Percentiles rank a stretch among this genome's conserved stretches.
Conservation (phyloP, 139 green algal genomes). For the Coccomyxa sp. region DNA sequence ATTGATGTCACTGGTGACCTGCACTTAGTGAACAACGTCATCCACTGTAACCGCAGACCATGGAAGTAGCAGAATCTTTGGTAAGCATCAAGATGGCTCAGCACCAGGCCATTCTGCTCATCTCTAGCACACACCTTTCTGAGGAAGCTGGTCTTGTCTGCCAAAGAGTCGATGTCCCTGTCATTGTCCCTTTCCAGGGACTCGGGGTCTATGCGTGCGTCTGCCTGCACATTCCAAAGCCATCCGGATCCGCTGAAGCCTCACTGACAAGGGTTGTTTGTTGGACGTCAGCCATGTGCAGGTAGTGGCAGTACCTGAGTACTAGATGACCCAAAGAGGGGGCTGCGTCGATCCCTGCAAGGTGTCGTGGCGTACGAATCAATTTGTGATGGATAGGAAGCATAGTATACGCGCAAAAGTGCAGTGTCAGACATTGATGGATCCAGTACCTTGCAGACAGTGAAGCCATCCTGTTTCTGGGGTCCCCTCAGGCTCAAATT, state of each 20-base stretch:
- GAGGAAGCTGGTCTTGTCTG: conserved; percentile 54
- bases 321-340: background rate
- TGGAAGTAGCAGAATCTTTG: background rate
- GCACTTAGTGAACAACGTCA: background rate
- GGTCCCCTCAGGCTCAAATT: too few relatives aligned
- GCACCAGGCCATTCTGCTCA: background rate
- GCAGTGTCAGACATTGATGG: too few relatives aligned
- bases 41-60: background rate
- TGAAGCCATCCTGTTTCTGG: too few relatives aligned
- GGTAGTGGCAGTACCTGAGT: background rate
- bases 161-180: conserved; percentile 47
- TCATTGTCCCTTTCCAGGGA: conserved; percentile 71
- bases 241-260: background rate
- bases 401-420: too few relatives aligned
- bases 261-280: too few relatives aligned
- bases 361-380: background rate
- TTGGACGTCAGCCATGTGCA: background rate
- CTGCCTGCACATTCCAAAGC: background rate
- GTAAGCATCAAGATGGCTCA: background rate
- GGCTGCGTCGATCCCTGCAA: background rate
- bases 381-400: background rate
- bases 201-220: conserved; percentile 49
- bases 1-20: conserved; percentile 62
- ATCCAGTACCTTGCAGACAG: too few relatives aligned
- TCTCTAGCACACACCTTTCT: conserved; percentile 32